Evolutionary conservation across 257 asterid genomes (phyloP), one percentile per base, ranked within the genome.

Genomic region (Jaltomata sinuosa): DNA sequence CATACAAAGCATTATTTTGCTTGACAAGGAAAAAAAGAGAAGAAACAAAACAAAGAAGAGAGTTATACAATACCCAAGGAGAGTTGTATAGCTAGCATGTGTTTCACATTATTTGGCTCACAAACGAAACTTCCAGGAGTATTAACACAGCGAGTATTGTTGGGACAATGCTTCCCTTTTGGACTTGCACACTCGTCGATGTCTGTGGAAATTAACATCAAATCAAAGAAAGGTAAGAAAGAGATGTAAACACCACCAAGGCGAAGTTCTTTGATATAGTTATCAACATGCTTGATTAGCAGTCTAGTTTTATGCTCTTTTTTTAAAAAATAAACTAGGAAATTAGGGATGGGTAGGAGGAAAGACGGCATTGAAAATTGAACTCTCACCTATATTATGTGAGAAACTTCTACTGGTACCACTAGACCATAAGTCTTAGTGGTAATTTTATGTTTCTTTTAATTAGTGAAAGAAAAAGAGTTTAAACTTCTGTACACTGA

Each of bases 1-100:
- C 8, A n/a, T 0, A 12, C 11, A 36, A n/a, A 40, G 34, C 12
- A 11, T 40, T 2, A 5, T 0, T 1, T n/a, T 12, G 6, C 18
- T 3, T 40, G 3, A 72, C 80, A 72, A 6, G 22, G 53, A n/a
- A 72, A 25, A 36, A 16, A 42, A 0, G n/a, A 0, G n/a, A 3
- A n/a, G 29, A 22, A n/a, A 5, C 0, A 38, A 21, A 15, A 21
- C 32, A 38, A 21, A 71, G 79, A 72, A 42, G 54, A n/a, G 55
- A 22, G 80, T 22, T 42, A 12, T 42, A 72, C 55, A 11, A 42
- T 72, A 72, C 80, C 80, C 0, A 72, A n/a, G 80, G 14, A 40
- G 36, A 72, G 34, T 72, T 72, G 80, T 42, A 11, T 40, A 42
- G 54, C 32, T 6, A 40, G 55, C 55, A 6, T 11, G 1, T n/a